These are phyloP conservation scores for Cyberlindnera subsufficiens DNA, from an alignment of 805 yeast species.

Conservation along the genomic window DNA sequence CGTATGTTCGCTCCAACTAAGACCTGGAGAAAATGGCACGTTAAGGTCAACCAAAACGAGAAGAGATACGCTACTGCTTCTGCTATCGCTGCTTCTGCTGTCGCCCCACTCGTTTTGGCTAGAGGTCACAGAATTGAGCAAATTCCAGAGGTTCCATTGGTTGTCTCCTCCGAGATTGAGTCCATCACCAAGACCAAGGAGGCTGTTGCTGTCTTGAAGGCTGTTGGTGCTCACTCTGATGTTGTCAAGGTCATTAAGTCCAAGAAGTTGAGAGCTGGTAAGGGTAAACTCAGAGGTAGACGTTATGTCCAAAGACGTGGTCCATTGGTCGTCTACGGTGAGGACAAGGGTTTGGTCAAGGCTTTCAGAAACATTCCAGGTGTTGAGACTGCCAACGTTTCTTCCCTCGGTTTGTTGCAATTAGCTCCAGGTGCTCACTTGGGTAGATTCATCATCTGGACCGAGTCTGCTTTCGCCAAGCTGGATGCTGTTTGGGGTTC, in stretches of 20 bases:
- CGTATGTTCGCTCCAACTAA: slow-evolving; percentile 99
- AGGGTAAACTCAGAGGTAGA: slow-evolving; percentile 99
- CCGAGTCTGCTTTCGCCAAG: slow-evolving; percentile 95
- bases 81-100: slow-evolving; percentile 98
- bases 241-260: slow-evolving; percentile 97
- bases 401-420: slow-evolving; percentile 91
- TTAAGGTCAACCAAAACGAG: slow-evolving; percentile 99
- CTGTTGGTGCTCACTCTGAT: slow-evolving; percentile 98
- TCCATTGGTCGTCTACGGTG: slow-evolving; percentile 96
- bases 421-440: slow-evolving; percentile 99
- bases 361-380: slow-evolving; percentile 99
- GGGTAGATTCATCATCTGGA: slow-evolving; percentile 99
- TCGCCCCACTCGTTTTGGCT: slow-evolving; percentile 96
- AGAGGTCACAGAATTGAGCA: slow-evolving; percentile 99
- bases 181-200: slow-evolving; percentile 95
- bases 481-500: slow-evolving; percentile 97
- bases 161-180: slow-evolving; percentile 90
- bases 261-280: slow-evolving; percentile 99
- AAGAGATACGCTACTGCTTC: slow-evolving; percentile 99
- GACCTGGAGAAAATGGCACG: slow-evolving; percentile 99
- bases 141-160: slow-evolving; percentile 97
- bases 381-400: slow-evolving; percentile 94
- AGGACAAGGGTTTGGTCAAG: slow-evolving; percentile 96
- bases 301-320: slow-evolving; percentile 99
- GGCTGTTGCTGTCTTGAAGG: slow-evolving; percentile 96